These are phyloP conservation scores for Seiridium cupressi DNA, from an alignment of 2,329 filamentous ascomycete genomes.

Conservation along the genomic window DNA sequence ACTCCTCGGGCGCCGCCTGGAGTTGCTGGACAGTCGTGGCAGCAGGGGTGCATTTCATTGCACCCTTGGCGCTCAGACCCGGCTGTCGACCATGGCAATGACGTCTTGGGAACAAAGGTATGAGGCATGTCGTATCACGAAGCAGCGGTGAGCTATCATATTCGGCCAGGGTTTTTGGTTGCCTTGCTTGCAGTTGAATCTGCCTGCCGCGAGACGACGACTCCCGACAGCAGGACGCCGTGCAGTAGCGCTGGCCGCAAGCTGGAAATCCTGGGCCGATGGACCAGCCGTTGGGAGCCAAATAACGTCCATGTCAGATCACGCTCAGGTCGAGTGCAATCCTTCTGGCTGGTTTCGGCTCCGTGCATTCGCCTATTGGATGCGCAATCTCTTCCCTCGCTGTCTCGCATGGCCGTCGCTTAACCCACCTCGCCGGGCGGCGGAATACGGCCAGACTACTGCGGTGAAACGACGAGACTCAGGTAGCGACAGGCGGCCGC, in stretches of 20 bases:
- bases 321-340: neutral
- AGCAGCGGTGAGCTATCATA: conserved; percentile 6
- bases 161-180: neutral
- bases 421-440: neutral
- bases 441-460: neutral
- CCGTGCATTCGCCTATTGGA: neutral
- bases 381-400: neutral
- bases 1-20: neutral
- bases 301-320: neutral
- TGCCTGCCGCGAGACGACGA: neutral
- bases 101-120: neutral
- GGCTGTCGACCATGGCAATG: neutral
- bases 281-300: neutral
- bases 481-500: neutral
- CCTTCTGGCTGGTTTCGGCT: neutral
- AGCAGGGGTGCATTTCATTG: neutral
- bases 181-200: neutral
- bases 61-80: neutral
- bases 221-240: neutral
- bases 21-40: neutral
- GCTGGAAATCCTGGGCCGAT: neutral
- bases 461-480: neutral
- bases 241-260: neutral
- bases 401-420: neutral
- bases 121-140: neutral